Base-by-base conservation (phyloP, 1,139 yeast genomes). In the Yamadazyma taylorii region DNA sequence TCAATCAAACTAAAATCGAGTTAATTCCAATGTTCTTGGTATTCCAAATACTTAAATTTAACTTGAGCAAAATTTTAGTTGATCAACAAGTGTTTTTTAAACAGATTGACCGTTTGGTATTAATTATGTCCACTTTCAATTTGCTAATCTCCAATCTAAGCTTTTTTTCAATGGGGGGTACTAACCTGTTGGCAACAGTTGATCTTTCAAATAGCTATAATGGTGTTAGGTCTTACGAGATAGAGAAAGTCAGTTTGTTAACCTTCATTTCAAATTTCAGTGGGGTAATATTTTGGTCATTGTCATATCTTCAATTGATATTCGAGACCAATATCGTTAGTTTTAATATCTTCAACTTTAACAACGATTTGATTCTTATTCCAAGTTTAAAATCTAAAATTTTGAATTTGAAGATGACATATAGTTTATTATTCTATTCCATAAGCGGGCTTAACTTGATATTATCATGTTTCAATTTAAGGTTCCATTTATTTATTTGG, bases 401-500 rank as follows among this genome's bases (percentile, higher is more conserved):
- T 10, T 37, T 43, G 23, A 45, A 55, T 51, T 61, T 66, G 17
- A 72, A 69, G 42, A 46, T 66, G 35, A 45, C 68, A 33, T 53
- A 63, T 14, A 54, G 61, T 27, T 51, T 73, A 32, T 54, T 75
- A 7, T 85, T 84, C 54, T 85, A 85, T 54, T 63, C 83, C 2
- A 50, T 81, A 1, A 58, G 78, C 12, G 86, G 87, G 1, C 53
- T 78, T 3, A 69, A 74, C 29, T 74, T 90, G 36, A 57, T 85
- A 34, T 65, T 71, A 0, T 83, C 97, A 6, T 92, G 98, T 55
- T 73, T 75, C 38, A 69, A 78, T 19, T 69, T 90, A 46, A 73
- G 96, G 48, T 86, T 82, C 53, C 98, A 92, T 56, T 69, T 92
- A 40, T 92, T 92, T 56, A 85, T 94, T 12, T 94, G 98, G 97